Conservation (phyloP, 305 asterid species). For the Coffea humblotiana region DNA sequence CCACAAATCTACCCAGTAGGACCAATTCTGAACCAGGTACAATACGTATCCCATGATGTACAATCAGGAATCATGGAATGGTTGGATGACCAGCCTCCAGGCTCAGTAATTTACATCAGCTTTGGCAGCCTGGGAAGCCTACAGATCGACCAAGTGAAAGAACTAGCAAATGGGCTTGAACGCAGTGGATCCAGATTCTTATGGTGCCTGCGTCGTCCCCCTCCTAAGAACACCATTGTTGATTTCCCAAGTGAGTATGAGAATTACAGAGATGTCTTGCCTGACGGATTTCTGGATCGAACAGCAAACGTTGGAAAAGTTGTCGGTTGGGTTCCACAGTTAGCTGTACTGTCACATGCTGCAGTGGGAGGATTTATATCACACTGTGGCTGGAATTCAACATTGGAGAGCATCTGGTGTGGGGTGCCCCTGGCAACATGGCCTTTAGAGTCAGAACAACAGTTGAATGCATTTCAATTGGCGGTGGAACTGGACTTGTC, state of each 20-base stretch:
- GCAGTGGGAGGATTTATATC: slow-evolving; percentile 73
- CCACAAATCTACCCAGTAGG: slow-evolving; percentile 62
- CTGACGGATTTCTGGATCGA: slow-evolving; percentile 59
- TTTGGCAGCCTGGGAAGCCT: slow-evolving; percentile 80
- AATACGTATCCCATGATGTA: slow-evolving; percentile 16
- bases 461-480: slow-evolving; percentile 61
- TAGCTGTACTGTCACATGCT: slow-evolving; percentile 47
- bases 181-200: slow-evolving; percentile 48
- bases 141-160: slow-evolving; percentile 40
- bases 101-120: slow-evolving; percentile 60
- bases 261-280: slow-evolving; percentile 41
- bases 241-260: slow-evolving; percentile 56
- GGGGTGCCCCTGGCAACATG: slow-evolving; percentile 75
- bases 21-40: slow-evolving; percentile 48
- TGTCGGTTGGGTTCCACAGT: slow-evolving; percentile 71
- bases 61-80: slow-evolving; percentile 33
- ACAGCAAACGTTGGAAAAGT: slow-evolving; percentile 49
- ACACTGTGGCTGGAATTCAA: slow-evolving; percentile 90
- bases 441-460: slow-evolving; percentile 78
- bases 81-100: slow-evolving; percentile 48
- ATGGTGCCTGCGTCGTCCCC: slow-evolving; percentile 66
- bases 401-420: slow-evolving; percentile 65
- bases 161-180: slow-evolving; percentile 63
- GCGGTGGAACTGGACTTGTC: slow-evolving; percentile 64
- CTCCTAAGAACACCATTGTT: slow-evolving; percentile 26